phyloP scores from a whole-genome alignment of 305 asterid genomes.

The Fraxinus ornus region DNA sequence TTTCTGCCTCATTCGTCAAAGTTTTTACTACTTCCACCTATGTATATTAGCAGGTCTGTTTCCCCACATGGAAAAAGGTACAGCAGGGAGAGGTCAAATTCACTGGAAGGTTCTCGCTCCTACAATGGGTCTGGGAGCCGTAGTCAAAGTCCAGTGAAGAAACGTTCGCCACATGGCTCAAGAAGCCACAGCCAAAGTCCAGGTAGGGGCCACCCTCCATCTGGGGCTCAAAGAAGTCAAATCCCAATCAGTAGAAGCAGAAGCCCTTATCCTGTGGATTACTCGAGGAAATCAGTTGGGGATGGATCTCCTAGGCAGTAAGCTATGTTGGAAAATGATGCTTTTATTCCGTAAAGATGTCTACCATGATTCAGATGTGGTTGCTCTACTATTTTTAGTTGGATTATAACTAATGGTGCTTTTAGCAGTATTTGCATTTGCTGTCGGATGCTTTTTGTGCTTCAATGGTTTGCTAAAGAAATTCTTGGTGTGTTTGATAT shows the following conservation, averaged over 20 bases:
- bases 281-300: slow-evolving; percentile 33
- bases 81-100: slow-evolving; percentile 56
- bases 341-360: background rate
- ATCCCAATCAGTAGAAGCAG: slow-evolving; percentile 49
- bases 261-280: slow-evolving; percentile 36
- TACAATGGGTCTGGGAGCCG: slow-evolving; percentile 41
- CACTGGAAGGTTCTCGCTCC: slow-evolving; percentile 46
- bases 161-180: slow-evolving; percentile 57
- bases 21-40: background rate
- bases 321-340: background rate
- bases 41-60: slow-evolving; percentile 46
- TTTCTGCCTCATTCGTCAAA: slow-evolving; percentile 13
- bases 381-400: background rate
- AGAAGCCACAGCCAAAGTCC: slow-evolving; percentile 78
- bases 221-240: slow-evolving; percentile 19
- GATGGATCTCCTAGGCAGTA: slow-evolving; percentile 46
- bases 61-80: slow-evolving; percentile 66
- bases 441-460: background rate
- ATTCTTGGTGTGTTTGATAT: background rate
- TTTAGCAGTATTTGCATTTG: background rate
- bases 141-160: slow-evolving; percentile 45
- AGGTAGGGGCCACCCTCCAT: slow-evolving; percentile 36
- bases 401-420: background rate
- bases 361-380: background rate
- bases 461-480: background rate